Percentiles rank a stretch among this genome's conserved stretches.
Conservation (phyloP, 1,284 basidiomycete genomes). For the Moesziomyces parantarcticus region DNA sequence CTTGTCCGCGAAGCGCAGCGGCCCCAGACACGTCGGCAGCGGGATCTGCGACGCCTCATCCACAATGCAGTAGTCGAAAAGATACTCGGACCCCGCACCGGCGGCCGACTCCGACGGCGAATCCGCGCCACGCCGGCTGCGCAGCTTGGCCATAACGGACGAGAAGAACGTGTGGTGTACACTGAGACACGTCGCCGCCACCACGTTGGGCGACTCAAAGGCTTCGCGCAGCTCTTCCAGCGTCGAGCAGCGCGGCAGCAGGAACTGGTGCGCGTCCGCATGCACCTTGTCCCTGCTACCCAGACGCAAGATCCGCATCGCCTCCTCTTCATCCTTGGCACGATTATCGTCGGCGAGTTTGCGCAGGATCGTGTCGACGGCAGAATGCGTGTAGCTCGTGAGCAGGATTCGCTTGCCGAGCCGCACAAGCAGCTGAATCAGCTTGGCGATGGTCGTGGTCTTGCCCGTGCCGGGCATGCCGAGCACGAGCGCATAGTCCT, state of each 20-base stretch:
- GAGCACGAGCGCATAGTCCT: constrained; percentile 89
- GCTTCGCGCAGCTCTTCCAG: constrained; percentile 74
- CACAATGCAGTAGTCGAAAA: constrained; percentile 96
- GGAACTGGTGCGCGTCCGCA: constrained; percentile 72
- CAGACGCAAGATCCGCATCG: constrained; percentile 76
- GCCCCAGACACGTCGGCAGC: constrained; percentile 91
- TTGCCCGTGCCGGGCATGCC: constrained; percentile 99
- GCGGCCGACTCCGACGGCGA: neutral
- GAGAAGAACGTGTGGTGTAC: constrained; percentile 88
- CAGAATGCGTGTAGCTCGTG: constrained; percentile 95
- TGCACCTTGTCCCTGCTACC: constrained; percentile 90
- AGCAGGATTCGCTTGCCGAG: constrained; percentile 87
- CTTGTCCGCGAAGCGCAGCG: constrained; percentile 85
- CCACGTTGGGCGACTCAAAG: constrained; percentile 85
- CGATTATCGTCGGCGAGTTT: constrained; percentile 78
- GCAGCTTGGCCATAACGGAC: constrained; percentile 69
- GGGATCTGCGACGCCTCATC: constrained; percentile 99
- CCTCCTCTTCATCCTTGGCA: constrained; percentile 1
- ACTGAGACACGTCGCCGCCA: constrained; percentile 92
- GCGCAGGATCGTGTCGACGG: constrained; percentile 91
- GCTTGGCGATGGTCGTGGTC: constrained; percentile 90
- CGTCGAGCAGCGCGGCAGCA: constrained; percentile 73
- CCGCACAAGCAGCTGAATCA: constrained; percentile 82
- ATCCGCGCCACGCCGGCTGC: constrained; percentile 6
- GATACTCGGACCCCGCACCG: constrained; percentile 68